Percentiles rank a stretch among this genome's conserved stretches.
phyloP scores from a whole-genome alignment of 768 basidiomycete genomes.

The Tremella mesenterica region DNA sequence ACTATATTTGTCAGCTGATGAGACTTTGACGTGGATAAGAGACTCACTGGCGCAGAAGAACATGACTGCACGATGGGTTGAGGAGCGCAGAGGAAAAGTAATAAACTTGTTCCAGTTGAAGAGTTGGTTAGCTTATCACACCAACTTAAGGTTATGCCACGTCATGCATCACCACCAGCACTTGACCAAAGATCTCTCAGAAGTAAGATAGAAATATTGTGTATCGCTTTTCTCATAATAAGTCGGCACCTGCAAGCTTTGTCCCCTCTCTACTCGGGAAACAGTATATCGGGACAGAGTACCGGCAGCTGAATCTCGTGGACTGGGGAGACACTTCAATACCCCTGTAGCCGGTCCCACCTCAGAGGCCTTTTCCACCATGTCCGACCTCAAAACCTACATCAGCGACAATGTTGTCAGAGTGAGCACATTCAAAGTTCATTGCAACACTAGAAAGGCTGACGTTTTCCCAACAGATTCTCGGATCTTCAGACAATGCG shows the following conservation, averaged over 20 bases:
- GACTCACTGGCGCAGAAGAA: slow-evolving; percentile 47
- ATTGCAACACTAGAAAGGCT: neutral
- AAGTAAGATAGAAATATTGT: too few species aligned
- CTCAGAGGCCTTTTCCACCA: too few species aligned
- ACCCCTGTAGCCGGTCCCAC: too few species aligned
- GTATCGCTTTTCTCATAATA: too few species aligned
- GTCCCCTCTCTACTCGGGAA: too few species aligned
- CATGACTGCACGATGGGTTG: slow-evolving; percentile 24
- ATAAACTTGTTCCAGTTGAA: neutral
- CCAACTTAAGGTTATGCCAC: too few species aligned
- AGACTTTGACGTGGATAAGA: slow-evolving; percentile 20
- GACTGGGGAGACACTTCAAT: too few species aligned
- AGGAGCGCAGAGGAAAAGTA: neutral
- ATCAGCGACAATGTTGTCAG: slow-evolving; percentile 45
- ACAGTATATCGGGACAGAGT: too few species aligned
- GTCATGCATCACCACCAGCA: too few species aligned
- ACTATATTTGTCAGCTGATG: slow-evolving; percentile 68
- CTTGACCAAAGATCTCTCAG: too few species aligned
- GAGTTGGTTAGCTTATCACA: neutral
- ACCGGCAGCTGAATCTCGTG: too few species aligned
- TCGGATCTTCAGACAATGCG: slow-evolving; percentile 72
- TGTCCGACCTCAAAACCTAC: slow-evolving; percentile 43
- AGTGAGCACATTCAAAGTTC: slow-evolving; percentile 16
- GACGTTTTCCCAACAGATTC: slow-evolving; percentile 52
- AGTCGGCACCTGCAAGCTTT: too few species aligned